phyloP scores from a whole-genome alignment of 2,329 filamentous ascomycete species.

The Neonectria sp. region DNA sequence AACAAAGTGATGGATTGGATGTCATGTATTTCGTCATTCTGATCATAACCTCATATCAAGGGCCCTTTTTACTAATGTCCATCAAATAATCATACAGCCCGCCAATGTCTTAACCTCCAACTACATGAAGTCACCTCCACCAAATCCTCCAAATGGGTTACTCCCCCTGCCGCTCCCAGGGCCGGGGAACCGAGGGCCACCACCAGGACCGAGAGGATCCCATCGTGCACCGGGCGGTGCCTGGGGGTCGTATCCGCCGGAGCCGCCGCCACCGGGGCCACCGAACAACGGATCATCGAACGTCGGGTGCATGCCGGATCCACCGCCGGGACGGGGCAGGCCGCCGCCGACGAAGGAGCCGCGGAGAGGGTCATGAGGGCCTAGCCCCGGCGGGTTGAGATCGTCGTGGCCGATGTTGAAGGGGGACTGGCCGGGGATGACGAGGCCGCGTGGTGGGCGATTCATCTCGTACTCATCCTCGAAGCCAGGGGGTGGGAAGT shows the following conservation, averaged over 20 bases:
- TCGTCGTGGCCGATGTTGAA: slow-evolving; percentile 87
- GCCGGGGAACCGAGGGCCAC: slow-evolving; percentile 62
- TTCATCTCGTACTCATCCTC: slow-evolving; percentile 94
- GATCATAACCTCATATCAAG: slow-evolving; percentile 25
- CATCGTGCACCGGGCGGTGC: slow-evolving; percentile 92
- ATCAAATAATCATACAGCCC: slow-evolving; percentile 23
- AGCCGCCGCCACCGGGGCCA: slow-evolving; percentile 55
- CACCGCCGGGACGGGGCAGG: slow-evolving; percentile 70
- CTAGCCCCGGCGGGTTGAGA: slow-evolving; percentile 87
- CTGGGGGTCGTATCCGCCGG: slow-evolving; percentile 70
- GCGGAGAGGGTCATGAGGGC: slow-evolving; percentile 86
- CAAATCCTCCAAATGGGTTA: slow-evolving; percentile 57
- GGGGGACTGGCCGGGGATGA: slow-evolving; percentile 66
- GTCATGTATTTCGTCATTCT: slow-evolving; percentile 31
- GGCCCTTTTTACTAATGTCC: slow-evolving; percentile 9
- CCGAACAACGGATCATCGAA: slow-evolving; percentile 91
- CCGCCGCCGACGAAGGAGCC: slow-evolving; percentile 76
- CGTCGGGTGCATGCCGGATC: slow-evolving; percentile 94
- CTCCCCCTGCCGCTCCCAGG: slow-evolving; percentile 57
- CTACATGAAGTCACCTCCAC: slow-evolving; percentile 53
- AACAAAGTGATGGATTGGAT: not conserved
- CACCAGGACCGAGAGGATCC: slow-evolving; percentile 86
- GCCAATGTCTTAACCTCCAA: not conserved
- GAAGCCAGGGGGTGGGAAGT: slow-evolving; percentile 90
- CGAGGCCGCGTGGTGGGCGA: slow-evolving; percentile 63